Conservation (phyloP, 805 yeast species). For the Torulaspora microellipsoides region DNA sequence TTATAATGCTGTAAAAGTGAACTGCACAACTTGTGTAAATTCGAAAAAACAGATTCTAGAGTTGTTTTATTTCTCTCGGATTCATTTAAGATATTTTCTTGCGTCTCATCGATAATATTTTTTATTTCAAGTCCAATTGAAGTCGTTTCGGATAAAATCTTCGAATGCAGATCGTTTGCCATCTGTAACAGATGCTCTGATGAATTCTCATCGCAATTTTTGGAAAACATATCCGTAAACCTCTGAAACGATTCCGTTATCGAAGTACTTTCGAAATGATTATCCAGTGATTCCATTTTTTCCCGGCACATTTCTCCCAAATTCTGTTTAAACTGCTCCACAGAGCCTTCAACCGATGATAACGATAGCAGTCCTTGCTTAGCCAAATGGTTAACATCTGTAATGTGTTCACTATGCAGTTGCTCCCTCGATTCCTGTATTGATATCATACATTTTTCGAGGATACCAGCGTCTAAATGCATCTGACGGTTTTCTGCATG, state of each 20-base stretch:
- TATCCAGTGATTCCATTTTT: neutral
- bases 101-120: slow-evolving; percentile 6
- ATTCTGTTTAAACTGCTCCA: neutral
- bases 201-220: slow-evolving; percentile 1
- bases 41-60: neutral
- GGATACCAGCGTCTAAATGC: slow-evolving; percentile 7
- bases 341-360: neutral
- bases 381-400: neutral
- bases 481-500: slow-evolving; percentile 7
- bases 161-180: neutral
- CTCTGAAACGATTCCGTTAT: slow-evolving; percentile 6
- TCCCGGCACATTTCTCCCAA: neutral
- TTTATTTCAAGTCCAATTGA: slow-evolving; percentile 1
- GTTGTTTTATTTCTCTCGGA: slow-evolving; percentile 1
- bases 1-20: slow-evolving; percentile 5
- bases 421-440: neutral
- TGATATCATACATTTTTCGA: neutral
- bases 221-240: neutral
- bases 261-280: neutral
- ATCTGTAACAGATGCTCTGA: neutral
- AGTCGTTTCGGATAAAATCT: slow-evolving; percentile 4
- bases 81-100: slow-evolving; percentile 3
- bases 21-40: slow-evolving; percentile 1
- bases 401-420: neutral
- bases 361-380: neutral